A percentile compares a stretch with the other conserved stretches of the same genome.
These are phyloP conservation scores for Metschnikowia koreensis DNA, from an alignment of 805 yeast genomes.

Conservation along the genomic window DNA sequence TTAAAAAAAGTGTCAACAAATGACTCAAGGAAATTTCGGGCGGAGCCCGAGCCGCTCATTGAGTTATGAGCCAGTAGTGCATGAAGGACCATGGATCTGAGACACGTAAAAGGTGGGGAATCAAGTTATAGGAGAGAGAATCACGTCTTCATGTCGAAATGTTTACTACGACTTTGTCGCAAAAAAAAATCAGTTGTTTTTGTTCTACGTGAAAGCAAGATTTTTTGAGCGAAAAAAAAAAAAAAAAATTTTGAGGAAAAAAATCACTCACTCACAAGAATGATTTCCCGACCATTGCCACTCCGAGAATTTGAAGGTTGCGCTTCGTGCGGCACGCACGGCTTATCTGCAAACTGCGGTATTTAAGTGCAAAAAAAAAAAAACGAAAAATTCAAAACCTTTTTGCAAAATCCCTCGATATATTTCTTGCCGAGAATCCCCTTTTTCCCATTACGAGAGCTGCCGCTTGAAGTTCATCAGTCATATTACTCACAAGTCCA, in stretches of 20 bases:
- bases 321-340: not conserved
- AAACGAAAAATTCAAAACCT: not conserved
- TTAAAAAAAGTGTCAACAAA: conserved; percentile 4
- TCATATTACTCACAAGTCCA: conserved; percentile 30
- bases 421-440: conserved; percentile 2
- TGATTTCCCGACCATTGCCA: not conserved
- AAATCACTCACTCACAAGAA: too few species aligned
- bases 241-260: not conserved
- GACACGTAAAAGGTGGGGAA: not conserved
- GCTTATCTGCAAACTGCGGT: not conserved
- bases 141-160: too few species aligned
- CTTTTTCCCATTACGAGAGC: conserved; percentile 40
- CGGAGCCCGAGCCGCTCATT: conserved; percentile 43
- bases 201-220: too few species aligned
- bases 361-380: not conserved
- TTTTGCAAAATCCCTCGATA: not conserved
- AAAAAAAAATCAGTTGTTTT: not conserved
- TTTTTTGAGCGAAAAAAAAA: too few species aligned
- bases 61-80: conserved; percentile 26
- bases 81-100: not conserved
- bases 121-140: too few species aligned
- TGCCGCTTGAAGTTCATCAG: conserved; percentile 45
- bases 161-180: too few species aligned
- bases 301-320: not conserved
- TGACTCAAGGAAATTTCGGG: conserved; percentile 14